Evolutionary conservation across 495 filamentous ascomycete species (phyloP).

Genomic region (Pseudotulostoma volvatum): DNA sequence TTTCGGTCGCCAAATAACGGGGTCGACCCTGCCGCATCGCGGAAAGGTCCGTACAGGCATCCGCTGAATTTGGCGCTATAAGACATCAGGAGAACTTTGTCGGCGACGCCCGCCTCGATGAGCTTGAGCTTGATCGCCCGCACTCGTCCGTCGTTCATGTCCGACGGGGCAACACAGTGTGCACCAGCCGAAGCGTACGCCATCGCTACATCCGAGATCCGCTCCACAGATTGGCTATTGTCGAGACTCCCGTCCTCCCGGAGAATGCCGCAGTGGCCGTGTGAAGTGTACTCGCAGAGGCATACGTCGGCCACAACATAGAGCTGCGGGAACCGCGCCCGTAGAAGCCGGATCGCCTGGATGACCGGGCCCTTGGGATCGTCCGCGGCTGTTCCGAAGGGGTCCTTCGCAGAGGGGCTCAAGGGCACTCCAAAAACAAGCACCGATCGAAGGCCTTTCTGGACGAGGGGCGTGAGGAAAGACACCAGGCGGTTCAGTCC

Average conservation of each 20-base stretch:
- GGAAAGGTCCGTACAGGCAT: constrained; percentile 91
- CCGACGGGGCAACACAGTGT: constrained; percentile 89
- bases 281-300: constrained; percentile 97
- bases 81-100: constrained; percentile 83
- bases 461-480: constrained; percentile 70
- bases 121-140: constrained; percentile 92
- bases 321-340: constrained; percentile 66
- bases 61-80: constrained; percentile 96
- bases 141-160: constrained; percentile 98
- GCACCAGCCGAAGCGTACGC: constrained; percentile 87
- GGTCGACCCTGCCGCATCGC: constrained; percentile 82
- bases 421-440: constrained; percentile 92
- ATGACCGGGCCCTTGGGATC: constrained; percentile 88
- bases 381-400: constrained; percentile 83
- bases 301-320: constrained; percentile 89
- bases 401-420: constrained; percentile 64
- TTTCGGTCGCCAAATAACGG: constrained; percentile 88
- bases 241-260: constrained; percentile 83
- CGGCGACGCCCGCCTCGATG: constrained; percentile 78
- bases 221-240: constrained; percentile 79
- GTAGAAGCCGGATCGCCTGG: constrained; percentile 61
- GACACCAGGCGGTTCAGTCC: constrained; percentile 75
- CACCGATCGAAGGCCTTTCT: constrained; percentile 76
- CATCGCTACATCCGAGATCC: constrained; percentile 82
- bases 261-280: constrained; percentile 93